These are phyloP conservation scores for Fusarium sp. DNA, from an alignment of 2,329 filamentous ascomycete genomes.

Conservation along the genomic window DNA sequence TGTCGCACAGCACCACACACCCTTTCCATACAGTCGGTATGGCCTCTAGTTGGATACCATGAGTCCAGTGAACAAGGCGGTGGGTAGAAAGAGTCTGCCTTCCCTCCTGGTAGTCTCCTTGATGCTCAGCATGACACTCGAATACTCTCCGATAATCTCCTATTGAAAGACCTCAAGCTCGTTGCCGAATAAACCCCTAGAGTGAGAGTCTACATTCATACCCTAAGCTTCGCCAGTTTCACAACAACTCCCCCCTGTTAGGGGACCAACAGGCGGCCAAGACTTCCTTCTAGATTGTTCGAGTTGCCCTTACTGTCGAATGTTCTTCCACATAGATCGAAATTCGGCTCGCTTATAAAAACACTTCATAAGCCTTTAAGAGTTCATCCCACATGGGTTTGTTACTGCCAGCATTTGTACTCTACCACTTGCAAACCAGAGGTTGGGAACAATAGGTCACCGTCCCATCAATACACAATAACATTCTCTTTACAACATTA, in stretches of 20 bases:
- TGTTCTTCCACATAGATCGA: no score
- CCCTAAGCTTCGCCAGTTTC: not conserved
- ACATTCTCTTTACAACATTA: not conserved
- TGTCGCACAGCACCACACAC: constrained; percentile 16
- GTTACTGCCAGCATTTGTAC: no score
- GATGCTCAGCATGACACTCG: constrained; percentile 1
- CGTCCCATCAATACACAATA: no score
- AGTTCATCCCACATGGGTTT: no score
- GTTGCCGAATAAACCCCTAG: not conserved
- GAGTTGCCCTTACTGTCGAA: not conserved
- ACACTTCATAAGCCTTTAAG: no score
- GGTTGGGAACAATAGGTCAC: no score
- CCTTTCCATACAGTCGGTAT: constrained; percentile 28
- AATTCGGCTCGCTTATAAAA: no score
- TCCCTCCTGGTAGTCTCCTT: not conserved
- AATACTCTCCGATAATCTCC: constrained; percentile 1
- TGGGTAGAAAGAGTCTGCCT: constrained; percentile 23
- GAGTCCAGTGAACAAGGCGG: constrained; percentile 5
- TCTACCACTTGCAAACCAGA: no score
- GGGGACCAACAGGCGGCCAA: not conserved
- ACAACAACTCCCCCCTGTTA: not conserved
- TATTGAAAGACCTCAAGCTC: not conserved
- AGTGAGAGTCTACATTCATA: not conserved
- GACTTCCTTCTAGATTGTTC: not conserved
- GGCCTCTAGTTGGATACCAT: constrained; percentile 30